These are phyloP conservation scores for Gossypium raimondii DNA, from an alignment of 345 rosid genomes.

Conservation along the genomic window DNA sequence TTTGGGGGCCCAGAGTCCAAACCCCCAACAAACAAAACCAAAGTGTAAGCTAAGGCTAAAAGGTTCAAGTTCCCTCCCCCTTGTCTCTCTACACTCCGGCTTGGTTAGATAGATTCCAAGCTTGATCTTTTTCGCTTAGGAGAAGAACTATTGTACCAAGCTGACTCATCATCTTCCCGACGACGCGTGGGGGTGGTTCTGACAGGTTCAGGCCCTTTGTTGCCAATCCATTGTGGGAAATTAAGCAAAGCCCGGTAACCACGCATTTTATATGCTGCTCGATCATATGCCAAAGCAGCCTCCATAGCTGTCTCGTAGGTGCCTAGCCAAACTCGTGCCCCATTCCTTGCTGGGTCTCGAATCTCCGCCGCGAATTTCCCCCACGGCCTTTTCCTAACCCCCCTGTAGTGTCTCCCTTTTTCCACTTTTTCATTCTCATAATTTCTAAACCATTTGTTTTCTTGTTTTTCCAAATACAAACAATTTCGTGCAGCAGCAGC, in stretches of 20 bases:
- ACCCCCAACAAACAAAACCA: too few species aligned
- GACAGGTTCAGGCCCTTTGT: constrained; percentile 62
- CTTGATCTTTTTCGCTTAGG: constrained; percentile 30
- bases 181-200: constrained; percentile 67
- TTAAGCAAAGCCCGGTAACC: constrained; percentile 62
- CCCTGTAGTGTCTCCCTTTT: constrained; percentile 55
- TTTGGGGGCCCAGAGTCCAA: too few species aligned
- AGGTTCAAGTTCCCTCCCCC: too few species aligned
- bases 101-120: constrained; percentile 13
- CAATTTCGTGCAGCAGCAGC: too few species aligned
- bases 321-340: constrained; percentile 68
- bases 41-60: too few species aligned
- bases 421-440: background rate
- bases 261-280: constrained; percentile 58
- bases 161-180: constrained; percentile 21
- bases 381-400: constrained; percentile 76
- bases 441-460: background rate
- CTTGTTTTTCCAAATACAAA: too few species aligned
- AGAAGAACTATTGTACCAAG: background rate
- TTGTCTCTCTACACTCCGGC: background rate
- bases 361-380: constrained; percentile 76
- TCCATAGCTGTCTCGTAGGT: constrained; percentile 66
- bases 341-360: constrained; percentile 60
- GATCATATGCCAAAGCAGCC: constrained; percentile 68
- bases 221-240: constrained; percentile 51